Evolutionary conservation across 257 asterid species (phyloP).

Genomic region (Craterostigma plantagineum): DNA sequence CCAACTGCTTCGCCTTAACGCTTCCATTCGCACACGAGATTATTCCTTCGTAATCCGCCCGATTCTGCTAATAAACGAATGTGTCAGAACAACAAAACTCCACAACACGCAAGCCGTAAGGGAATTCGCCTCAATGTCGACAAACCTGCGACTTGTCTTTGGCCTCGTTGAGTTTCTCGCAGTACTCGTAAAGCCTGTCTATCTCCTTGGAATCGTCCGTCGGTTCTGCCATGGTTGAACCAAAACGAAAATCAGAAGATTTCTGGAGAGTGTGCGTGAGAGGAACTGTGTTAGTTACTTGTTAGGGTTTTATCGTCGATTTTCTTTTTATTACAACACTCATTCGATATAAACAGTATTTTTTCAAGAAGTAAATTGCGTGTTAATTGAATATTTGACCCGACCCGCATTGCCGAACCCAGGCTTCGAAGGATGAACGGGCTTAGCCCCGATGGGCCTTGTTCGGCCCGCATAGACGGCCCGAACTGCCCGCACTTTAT

Average conservation of each 20-base stretch:
- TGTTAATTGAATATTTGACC: no score
- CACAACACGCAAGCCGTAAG: neutral
- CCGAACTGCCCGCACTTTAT: no score
- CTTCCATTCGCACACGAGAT: constrained; percentile 70
- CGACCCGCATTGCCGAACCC: no score
- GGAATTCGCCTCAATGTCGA: constrained; percentile 3
- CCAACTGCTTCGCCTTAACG: constrained; percentile 80
- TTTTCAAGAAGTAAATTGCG: no score
- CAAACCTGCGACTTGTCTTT: constrained; percentile 67
- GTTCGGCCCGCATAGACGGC: no score
- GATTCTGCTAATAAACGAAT: constrained; percentile 21
- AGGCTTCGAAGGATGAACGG: no score
- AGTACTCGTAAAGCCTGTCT: constrained; percentile 77
- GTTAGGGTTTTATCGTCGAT: no score
- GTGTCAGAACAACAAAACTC: neutral
- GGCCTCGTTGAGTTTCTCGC: constrained; percentile 65
- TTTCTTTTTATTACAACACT: no score
- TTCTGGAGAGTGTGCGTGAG: neutral
- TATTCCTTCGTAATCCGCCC: constrained; percentile 64
- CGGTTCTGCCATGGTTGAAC: constrained; percentile 31
- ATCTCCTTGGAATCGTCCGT: constrained; percentile 46
- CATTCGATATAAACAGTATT: no score
- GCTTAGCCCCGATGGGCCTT: no score
- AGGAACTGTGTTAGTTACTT: no score
- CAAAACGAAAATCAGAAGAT: neutral